Evolutionary conservation across 352 stramenopile species (phyloP), one percentile per base, ranked within the genome.

Genomic region (Pythium aristosporum): DNA sequence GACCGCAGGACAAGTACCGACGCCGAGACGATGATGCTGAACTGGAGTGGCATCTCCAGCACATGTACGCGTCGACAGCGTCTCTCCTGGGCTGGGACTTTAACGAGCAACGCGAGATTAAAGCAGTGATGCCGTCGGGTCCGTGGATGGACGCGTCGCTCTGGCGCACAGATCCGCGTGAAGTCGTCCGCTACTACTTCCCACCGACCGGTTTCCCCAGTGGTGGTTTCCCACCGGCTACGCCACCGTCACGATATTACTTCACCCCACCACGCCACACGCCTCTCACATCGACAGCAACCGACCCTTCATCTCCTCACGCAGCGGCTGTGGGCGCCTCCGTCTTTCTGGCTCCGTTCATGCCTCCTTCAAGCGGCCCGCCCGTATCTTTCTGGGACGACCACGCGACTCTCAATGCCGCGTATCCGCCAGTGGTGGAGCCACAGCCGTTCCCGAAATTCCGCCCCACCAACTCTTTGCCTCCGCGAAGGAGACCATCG

Each of bases 41-140:
- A 44, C 69, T 92, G 6, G 71, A 85, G 54, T 86, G 71, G 80
- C 82, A 92, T 21, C 57, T 94, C 30, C 72, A 89, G 63, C 72
- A 89, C 44, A 82, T 92, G 13, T 94, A 94, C 51, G 72, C 79
- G n/a, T 80, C 79, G 1, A 87, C 78, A 21, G 80, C 85, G 13
- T 77, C 70, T 32, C 63, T 89, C n/a, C 83, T 89, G 50, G 85
- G 85, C 25, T 94, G 83, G 83, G 83, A 94, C 59, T 90, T 92
- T 55, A 66, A 67, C 9, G 63, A 66, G 20, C 83, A 92, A 57
- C 75, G 79, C 7, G 79, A 89, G 50, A 61, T 90, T 2, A 28
- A 48, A 30, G 55, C 65, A 9, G 21, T 56, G 11, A n/a, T 56
- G 13, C 47, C 39, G 34, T 58, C 65, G 49, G 60, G 79, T 6